Base-by-base conservation (phyloP, 1,284 basidiomycete species). In the Malassezia vespertilionis region DNA sequence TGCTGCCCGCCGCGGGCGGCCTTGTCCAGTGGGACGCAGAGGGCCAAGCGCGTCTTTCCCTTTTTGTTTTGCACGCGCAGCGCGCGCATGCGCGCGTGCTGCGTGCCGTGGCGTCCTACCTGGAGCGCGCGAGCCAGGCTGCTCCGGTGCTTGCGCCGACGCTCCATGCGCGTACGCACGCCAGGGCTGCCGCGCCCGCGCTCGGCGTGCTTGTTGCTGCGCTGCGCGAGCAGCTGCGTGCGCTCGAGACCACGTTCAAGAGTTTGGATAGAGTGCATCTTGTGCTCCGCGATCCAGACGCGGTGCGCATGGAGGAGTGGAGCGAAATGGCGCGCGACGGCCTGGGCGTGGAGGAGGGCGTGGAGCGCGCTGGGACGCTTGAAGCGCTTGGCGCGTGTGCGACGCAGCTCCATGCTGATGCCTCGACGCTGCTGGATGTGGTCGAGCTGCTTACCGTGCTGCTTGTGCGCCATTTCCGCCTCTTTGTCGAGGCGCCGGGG, bases 381-480 rank as follows among this genome's bases (percentile, higher is more conserved):
- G 76, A 79, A 47, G 79, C 79, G 58, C 75, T 83, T 21, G 75
- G 76, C 39, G 74, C 72, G 20, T 76, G 81, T 49, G 74, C 74
- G 49, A 56, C 57, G 0, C 63, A 69, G 18, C 73, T 76, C 5
- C 75, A 73, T 40, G 70, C 74, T 23, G 76, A 77, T 10, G 77
- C 79, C 2, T 56, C 57, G 26, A 54, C 77, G 75, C 59, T 75
- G 74, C 47, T 74, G 83, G 85, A 80, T 55, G 80, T 82, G 36
- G 74, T 82, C 38, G 88, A 93, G 72, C 83, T 89, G 75, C 72
- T 86, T 6, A 74, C 93, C 6, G 76, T 93, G 5, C 75, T 93
- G 21, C 75, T 88, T 10, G 90, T 86, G 82, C 77, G 87, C 26
- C 89, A 95, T 67, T 67, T 90, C 30, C 76, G 80, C 15, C 23